Percentiles rank a stretch among this genome's conserved stretches.
Evolutionary conservation across 2,329 filamentous ascomycete genomes (phyloP).

Genomic region (Chrysoporthe deuterocubensis): DNA sequence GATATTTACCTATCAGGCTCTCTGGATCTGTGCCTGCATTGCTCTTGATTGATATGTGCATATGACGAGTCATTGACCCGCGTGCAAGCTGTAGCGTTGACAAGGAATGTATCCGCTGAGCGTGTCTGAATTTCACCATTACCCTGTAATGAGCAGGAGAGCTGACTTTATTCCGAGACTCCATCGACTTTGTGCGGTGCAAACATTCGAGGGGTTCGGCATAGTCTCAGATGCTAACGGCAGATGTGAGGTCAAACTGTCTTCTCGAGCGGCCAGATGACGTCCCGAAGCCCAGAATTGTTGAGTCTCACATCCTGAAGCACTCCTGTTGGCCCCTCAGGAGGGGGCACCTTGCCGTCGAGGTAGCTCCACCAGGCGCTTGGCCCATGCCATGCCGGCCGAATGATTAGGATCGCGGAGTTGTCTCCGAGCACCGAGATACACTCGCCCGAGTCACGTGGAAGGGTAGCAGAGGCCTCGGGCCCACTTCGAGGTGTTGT

Average conservation of each 20-base stretch:
- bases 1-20: no score
- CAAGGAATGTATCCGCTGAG: not conserved
- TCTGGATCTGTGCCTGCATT: no score
- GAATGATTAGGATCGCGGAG: no score
- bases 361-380: not conserved
- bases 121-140: not conserved
- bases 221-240: not conserved
- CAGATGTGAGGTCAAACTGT: not conserved
- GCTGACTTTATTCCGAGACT: not conserved
- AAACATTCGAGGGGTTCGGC: not conserved
- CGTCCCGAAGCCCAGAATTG: not conserved
- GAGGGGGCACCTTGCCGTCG: not conserved
- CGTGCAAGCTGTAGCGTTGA: not conserved
- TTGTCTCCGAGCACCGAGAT: no score
- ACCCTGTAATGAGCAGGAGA: not conserved
- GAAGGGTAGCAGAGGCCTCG: no score
- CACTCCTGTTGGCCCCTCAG: not conserved
- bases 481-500: no score
- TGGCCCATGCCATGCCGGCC: no score
- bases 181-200: not conserved
- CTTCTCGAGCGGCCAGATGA: not conserved
- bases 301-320: not conserved
- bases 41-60: no score
- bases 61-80: slow-evolving; percentile 1
- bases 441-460: no score